phyloP scores from a whole-genome alignment of 306 rosid species.

The Vicia faba region DNA sequence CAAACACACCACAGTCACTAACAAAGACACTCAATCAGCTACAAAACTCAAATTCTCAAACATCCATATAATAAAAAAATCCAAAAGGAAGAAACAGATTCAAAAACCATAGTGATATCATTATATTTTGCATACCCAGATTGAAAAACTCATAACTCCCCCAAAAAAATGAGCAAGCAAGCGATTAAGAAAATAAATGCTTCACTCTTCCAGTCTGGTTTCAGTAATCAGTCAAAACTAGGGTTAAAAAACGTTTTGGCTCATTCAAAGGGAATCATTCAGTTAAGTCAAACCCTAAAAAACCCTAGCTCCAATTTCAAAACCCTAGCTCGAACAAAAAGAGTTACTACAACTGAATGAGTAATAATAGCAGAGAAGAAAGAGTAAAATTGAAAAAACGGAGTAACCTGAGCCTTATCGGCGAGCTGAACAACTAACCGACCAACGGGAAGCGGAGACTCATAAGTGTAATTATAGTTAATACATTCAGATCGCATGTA shows the following conservation, averaged over 20 bases:
- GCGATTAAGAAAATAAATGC: background rate
- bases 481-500: constrained; percentile 93
- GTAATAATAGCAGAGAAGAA: background rate
- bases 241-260: background rate
- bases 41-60: constrained; percentile 2
- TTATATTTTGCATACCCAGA: background rate
- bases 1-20: background rate
- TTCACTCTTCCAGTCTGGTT: background rate
- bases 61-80: background rate
- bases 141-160: background rate
- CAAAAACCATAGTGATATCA: background rate
- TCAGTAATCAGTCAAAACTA: background rate
- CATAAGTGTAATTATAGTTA: constrained; percentile 83
- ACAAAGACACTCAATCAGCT: background rate
- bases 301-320: constrained; percentile 15
- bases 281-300: constrained; percentile 13
- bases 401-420: constrained; percentile 87
- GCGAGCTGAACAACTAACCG: constrained; percentile 97
- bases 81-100: background rate
- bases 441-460: constrained; percentile 89
- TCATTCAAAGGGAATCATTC: background rate
- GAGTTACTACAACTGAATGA: too few relatives aligned
- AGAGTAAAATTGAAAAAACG: background rate
- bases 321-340: background rate
- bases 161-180: constrained; percentile 6